Evolutionary conservation across 2,329 filamentous ascomycete species (phyloP).

Genomic region (Colletotrichum somersetense): DNA sequence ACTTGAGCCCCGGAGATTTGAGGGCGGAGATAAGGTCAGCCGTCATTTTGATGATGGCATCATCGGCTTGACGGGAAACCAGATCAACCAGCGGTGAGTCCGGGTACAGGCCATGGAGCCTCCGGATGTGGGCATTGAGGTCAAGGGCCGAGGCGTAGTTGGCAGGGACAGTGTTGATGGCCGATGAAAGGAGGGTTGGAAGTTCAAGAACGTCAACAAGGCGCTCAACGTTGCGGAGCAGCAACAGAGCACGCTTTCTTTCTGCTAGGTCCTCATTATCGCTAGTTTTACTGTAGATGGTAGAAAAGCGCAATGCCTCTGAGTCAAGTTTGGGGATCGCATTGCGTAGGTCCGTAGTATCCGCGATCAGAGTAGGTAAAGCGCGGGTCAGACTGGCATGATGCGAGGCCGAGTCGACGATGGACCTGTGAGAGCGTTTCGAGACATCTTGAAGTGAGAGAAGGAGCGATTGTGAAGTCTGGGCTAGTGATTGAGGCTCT

Average conservation of each 20-base stretch:
- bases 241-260: constrained; percentile 82
- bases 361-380: constrained; percentile 76
- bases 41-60: constrained; percentile 89
- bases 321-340: constrained; percentile 84
- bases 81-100: constrained; percentile 80
- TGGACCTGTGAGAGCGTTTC: constrained; percentile 86
- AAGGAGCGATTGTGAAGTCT: constrained; percentile 83
- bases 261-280: constrained; percentile 78
- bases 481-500: constrained; percentile 84
- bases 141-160: constrained; percentile 93
- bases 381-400: constrained; percentile 79
- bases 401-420: constrained; percentile 84
- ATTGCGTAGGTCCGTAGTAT: constrained; percentile 75
- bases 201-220: constrained; percentile 92
- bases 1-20: constrained; percentile 82
- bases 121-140: constrained; percentile 91
- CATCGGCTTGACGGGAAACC: constrained; percentile 82
- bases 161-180: constrained; percentile 73
- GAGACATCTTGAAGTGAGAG: constrained; percentile 89
- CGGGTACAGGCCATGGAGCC: constrained; percentile 86
- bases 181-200: constrained; percentile 85
- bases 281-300: constrained; percentile 81
- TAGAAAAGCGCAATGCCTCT: constrained; percentile 83
- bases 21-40: constrained; percentile 84
- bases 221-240: constrained; percentile 89